A percentile compares a stretch with the other conserved stretches of the same genome.
These are phyloP conservation scores for Globisporangium barbulae DNA, from an alignment of 352 stramenopile genomes.

Conservation along the genomic window DNA sequence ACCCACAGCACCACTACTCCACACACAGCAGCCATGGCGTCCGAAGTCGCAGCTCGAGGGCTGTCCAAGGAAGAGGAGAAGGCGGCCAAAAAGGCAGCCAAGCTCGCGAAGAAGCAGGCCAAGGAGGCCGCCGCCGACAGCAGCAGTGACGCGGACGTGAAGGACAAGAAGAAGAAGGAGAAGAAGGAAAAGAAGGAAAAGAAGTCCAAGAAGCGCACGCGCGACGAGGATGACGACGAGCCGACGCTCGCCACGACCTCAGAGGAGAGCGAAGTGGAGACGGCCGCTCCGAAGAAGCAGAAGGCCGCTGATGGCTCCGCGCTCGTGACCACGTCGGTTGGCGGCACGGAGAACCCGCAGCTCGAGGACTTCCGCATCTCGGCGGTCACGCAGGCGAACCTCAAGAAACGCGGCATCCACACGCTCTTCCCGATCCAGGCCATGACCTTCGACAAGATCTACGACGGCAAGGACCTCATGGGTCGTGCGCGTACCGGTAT, in stretches of 20 bases:
- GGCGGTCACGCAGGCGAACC: conserved; percentile 49
- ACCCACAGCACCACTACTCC: not conserved
- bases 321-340: conserved; percentile 28
- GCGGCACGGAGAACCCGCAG: conserved; percentile 59
- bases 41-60: conserved; percentile 25
- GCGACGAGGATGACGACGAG: conserved; percentile 29
- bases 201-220: conserved; percentile 70
- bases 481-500: conserved; percentile 96
- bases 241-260: conserved; percentile 40
- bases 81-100: conserved; percentile 50
- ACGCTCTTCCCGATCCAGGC: conserved; percentile 91
- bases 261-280: conserved; percentile 52
- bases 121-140: conserved; percentile 25
- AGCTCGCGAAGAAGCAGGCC: conserved; percentile 49
- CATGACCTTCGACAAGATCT: conserved; percentile 95
- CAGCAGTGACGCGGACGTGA: conserved; percentile 15
- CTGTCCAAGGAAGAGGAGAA: conserved; percentile 63
- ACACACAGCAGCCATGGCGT: conserved; percentile 11
- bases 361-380: conserved; percentile 72
- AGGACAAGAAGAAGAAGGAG: conserved; percentile 40
- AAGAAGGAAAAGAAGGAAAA: conserved; percentile 73
- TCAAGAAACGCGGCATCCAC: conserved; percentile 79
- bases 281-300: conserved; percentile 28
- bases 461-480: conserved; percentile 96
- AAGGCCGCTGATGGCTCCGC: conserved; percentile 12